Evolutionary conservation across 148 eudicot species (phyloP), one percentile per base, ranked within the genome.

Genomic region (Diospyros kaki): DNA sequence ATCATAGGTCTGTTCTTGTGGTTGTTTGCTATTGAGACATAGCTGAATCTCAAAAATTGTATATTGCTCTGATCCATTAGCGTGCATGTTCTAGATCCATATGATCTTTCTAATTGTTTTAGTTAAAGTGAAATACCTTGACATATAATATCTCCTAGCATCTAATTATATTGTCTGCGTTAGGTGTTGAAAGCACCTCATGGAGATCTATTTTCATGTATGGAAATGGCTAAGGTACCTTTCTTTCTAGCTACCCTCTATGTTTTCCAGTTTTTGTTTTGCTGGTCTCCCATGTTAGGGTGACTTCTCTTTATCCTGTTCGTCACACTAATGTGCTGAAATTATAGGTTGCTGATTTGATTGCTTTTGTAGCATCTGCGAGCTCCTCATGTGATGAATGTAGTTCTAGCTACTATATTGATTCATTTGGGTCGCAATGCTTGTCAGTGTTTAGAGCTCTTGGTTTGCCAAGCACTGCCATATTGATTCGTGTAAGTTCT

Each of bases 161-260:
- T 58, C 71, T 65, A 9, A 59, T 55, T 4, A 66, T 7, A 5
- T 76, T 46, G 50, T 56, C 50, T 60, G 41, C 9, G 17, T 13
- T 77, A 94, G 99, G 90, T 96, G 41, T 80, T 96, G 73, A 89
- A 89, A 85, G 98, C 99, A 81, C 98, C 99, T 75, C 87, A 89
- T 76, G 98, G 95, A 69, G 89, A 93, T 89, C 74, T 96, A 46
- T 74, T 81, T 68, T 79, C 98, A 6, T 96, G 98, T 81, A 85
- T 96, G 90, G 97, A 96, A 79, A 91, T 96, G 99, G 98, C 88
- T 70, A 94, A 93, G 97, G 98, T 93, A 81, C 62, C 71, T 41
- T 10, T 68, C 50, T 60, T 9, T 46, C 58, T 38, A 18, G 50
- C 65, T 50, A n/a, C 65, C 18, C 6, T 58, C 61, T 46, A 3